Conservation (phyloP, 2,329 filamentous ascomycete genomes). For the Colletotrichum siamense region DNA sequence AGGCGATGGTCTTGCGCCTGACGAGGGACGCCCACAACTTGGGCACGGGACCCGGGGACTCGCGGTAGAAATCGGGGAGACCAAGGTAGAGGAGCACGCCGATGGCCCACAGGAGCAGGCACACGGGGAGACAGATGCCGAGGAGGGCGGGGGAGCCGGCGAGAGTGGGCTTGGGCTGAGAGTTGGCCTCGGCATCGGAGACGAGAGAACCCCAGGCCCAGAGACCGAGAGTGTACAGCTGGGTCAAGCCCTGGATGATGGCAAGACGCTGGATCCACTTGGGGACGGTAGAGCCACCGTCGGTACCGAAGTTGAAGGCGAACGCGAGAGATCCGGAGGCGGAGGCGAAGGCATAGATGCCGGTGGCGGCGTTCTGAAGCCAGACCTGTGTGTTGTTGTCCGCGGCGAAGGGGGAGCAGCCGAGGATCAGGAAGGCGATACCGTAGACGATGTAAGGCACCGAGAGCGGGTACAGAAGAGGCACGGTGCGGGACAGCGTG, state of each 20-base stretch:
- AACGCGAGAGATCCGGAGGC: constrained; percentile 70
- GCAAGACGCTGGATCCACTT: constrained; percentile 72
- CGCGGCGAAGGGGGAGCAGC: constrained; percentile 59
- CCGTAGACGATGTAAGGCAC: constrained; percentile 69
- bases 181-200: constrained; percentile 17
- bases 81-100: constrained; percentile 63
- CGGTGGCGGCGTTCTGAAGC: constrained; percentile 67
- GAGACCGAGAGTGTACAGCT: constrained; percentile 68
- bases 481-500: constrained; percentile 62
- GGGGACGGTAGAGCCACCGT: constrained; percentile 66
- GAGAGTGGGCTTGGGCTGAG: constrained; percentile 22
- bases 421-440: constrained; percentile 66
- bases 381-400: constrained; percentile 40
- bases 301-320: constrained; percentile 70
- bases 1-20: constrained; percentile 68
- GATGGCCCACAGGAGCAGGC: constrained; percentile 61
- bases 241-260: constrained; percentile 70
- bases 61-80: constrained; percentile 70
- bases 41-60: constrained; percentile 66
- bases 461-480: constrained; percentile 61
- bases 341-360: constrained; percentile 66
- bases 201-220: constrained; percentile 67
- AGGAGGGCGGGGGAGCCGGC: constrained; percentile 34
- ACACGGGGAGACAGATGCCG: constrained; percentile 63
- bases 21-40: constrained; percentile 68